A percentile compares a stretch with the other conserved stretches of the same genome.
Conservation (phyloP, 2,329 filamentous ascomycete species). For the Aureobasidium sp. region DNA sequence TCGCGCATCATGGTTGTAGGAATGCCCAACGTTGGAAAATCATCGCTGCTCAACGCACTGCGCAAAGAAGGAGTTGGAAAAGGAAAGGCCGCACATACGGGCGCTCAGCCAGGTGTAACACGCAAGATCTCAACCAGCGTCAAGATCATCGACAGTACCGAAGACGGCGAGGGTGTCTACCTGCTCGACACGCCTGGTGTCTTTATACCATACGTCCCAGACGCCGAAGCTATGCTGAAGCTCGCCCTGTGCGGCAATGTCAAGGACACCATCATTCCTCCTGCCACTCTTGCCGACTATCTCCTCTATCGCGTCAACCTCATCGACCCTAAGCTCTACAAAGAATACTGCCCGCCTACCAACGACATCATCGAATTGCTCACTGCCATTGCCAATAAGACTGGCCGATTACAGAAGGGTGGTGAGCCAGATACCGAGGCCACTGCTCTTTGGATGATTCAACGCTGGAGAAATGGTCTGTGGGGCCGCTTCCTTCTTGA, state of each 20-base stretch:
- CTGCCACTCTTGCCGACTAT: conserved; percentile 79
- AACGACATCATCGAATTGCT: conserved; percentile 76
- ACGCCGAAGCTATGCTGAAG: conserved; percentile 87
- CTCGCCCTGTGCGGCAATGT: conserved; percentile 86
- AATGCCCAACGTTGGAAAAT: conserved; percentile 98
- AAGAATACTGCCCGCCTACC: conserved; percentile 61
- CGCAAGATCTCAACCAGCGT: conserved; percentile 72
- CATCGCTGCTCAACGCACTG: conserved; percentile 82
- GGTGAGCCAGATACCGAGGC: conserved; percentile 64
- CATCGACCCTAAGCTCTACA: conserved; percentile 56
- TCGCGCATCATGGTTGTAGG: conserved; percentile 81
- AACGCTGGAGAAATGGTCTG: conserved; percentile 71
- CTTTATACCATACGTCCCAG: conserved; percentile 83
- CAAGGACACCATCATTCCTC: conserved; percentile 76
- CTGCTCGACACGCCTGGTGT: conserved; percentile 90
- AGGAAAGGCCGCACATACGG: conserved; percentile 71
- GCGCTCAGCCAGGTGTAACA: conserved; percentile 82
- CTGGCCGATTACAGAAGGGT: conserved; percentile 68
- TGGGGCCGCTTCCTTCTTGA: conserved; percentile 76
- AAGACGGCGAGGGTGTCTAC: conserved; percentile 59
- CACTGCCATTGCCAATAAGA: conserved; percentile 60
- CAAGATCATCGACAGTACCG: conserved; percentile 58
- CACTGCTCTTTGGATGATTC: conserved; percentile 72
- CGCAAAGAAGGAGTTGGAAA: conserved; percentile 60
- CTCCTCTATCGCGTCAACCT: conserved; percentile 78